Evolutionary conservation across 805 yeast species (phyloP), one percentile per base, ranked within the genome.

Genomic region (Blastobotrys parvus): DNA sequence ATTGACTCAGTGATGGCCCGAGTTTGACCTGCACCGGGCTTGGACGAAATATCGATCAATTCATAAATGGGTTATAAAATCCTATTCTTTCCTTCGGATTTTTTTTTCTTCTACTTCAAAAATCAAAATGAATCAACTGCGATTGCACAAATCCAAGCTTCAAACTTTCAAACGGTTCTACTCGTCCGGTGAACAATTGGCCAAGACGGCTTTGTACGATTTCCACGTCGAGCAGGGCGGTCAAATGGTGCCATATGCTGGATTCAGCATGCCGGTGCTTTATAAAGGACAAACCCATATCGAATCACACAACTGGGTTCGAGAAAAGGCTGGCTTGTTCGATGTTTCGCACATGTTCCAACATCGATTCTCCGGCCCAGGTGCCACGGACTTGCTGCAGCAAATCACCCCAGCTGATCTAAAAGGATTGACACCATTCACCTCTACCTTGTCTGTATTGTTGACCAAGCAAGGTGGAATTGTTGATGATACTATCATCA

Each of bases 331-430:
- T 30, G 98, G 98, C 4, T 68, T 92, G 40, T 92, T 92, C 57
- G 98, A 92, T 61, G 98, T 92, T 41, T 85, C 95, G 43, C 98
- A 92, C 64, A 92, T 92, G 98, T 73, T 90, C 40, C 98, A 92
- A 68, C 97, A 94, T 62, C 73, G 69, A 35, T 62, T 92, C 46
- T 59, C 63, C 2, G 98, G 98, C 13, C 64, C 74, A 1, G 82
- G 75, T 33, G 75, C 94, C 1, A 66, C 77, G 4, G 68, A 68
- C 3, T 78, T 90, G 44, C 69, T 92, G 50, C 82, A 92, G 60
- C 76, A 72, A 52, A 68, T 90, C 39, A 85, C 96, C n/a, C 98
- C 98, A 8, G 75, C 90, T 13, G 96, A 88, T 60, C 74, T 88
- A 48, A 55, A 64, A n/a, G 59, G 52, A 4, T 67, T 90, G 48